Conservation (phyloP, 2,329 filamentous ascomycete species). For the Arthroderma sp. region DNA sequence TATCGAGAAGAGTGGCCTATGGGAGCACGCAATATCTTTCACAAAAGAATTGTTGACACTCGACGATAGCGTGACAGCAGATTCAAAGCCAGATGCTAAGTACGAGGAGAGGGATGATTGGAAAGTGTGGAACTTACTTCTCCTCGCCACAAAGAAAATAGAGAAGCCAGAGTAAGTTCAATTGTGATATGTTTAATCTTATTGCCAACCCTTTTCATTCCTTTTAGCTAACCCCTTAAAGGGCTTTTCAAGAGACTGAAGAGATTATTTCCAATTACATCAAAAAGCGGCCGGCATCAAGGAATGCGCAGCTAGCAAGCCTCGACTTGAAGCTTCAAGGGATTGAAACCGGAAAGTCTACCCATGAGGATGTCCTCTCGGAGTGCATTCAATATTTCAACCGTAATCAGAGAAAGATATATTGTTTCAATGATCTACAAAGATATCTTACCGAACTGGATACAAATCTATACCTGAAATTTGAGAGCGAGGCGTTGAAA, state of each 20-base stretch:
- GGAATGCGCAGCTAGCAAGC: constrained; percentile 32
- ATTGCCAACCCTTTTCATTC: background rate
- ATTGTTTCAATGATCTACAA: constrained; percentile 36
- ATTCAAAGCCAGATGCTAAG: constrained; percentile 15
- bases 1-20: constrained; percentile 28
- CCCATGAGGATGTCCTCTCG: constrained; percentile 24
- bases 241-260: constrained; percentile 22
- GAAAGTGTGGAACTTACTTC: constrained; percentile 35
- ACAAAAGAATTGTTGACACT: constrained; percentile 28
- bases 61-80: constrained; percentile 21
- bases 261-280: constrained; percentile 28
- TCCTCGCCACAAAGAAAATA: constrained; percentile 25
- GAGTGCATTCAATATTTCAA: constrained; percentile 33
- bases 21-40: constrained; percentile 29
- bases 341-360: background rate
- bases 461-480: constrained; percentile 18
- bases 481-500: constrained; percentile 17
- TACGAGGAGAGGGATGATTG: constrained; percentile 35
- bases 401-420: constrained; percentile 31
- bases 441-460: constrained; percentile 25
- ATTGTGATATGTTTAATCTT: constrained; percentile 5
- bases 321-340: constrained; percentile 21
- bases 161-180: constrained; percentile 25
- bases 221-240: constrained; percentile 16
- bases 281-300: constrained; percentile 27